phyloP scores from a whole-genome alignment of 306 rosid species.

The Aeschynomene evenia region DNA sequence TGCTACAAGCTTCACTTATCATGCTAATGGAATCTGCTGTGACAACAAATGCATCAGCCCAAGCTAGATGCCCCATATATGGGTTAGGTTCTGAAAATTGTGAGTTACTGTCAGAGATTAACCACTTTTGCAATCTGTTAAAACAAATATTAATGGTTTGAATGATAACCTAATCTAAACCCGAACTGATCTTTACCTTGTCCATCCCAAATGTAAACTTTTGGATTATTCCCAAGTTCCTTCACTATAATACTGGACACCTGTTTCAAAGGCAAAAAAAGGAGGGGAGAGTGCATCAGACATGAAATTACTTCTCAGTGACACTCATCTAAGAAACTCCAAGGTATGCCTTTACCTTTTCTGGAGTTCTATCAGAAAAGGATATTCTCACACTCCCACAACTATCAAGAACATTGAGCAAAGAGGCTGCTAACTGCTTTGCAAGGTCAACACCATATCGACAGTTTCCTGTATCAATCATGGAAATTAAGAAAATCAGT shows the following conservation, averaged over 20 bases:
- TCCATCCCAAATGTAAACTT: slow-evolving; percentile 81
- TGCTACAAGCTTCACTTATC: slow-evolving; percentile 96
- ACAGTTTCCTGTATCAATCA: slow-evolving; percentile 63
- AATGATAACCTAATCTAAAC: slow-evolving; percentile 22
- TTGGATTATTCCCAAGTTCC: slow-evolving; percentile 80
- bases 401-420: slow-evolving; percentile 65
- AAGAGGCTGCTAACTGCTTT: slow-evolving; percentile 63
- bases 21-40: slow-evolving; percentile 92
- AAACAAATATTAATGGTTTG: slow-evolving; percentile 9
- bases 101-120: slow-evolving; percentile 4
- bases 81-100: slow-evolving; percentile 70
- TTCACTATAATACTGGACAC: slow-evolving; percentile 54
- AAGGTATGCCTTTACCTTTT: slow-evolving; percentile 51
- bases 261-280: slow-evolving; percentile 46
- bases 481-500: slow-evolving; percentile 21
- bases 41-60: slow-evolving; percentile 92
- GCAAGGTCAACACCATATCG: slow-evolving; percentile 85
- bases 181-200: slow-evolving; percentile 53
- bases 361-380: slow-evolving; percentile 82
- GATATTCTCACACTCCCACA: slow-evolving; percentile 94
- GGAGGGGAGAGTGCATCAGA: not conserved
- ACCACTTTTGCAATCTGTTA: slow-evolving; percentile 4
- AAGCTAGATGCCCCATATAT: slow-evolving; percentile 89
- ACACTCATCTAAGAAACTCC: not conserved
- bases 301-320: not conserved